Conservation (phyloP, 2,329 filamentous ascomycete species). For the Monosporascus sp. region DNA sequence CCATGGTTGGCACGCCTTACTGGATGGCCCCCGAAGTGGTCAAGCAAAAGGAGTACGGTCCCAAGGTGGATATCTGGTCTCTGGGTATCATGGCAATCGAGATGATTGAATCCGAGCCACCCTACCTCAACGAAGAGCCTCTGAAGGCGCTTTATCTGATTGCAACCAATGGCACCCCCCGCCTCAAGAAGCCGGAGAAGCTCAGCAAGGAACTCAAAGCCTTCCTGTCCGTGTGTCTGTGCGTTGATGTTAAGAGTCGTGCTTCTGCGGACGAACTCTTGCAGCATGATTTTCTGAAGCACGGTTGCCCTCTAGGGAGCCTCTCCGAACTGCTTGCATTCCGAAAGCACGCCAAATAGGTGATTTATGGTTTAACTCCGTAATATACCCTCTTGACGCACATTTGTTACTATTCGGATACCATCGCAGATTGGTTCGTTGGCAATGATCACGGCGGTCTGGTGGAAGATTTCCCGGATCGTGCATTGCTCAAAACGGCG, state of each 20-base stretch:
- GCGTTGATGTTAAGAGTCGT: slow-evolving; percentile 91
- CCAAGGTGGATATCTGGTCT: slow-evolving; percentile 98
- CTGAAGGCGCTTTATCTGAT: slow-evolving; percentile 97
- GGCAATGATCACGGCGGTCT: background rate
- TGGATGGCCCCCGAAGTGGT: slow-evolving; percentile 99
- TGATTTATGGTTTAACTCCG: slow-evolving; percentile 5
- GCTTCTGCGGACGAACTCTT: slow-evolving; percentile 88
- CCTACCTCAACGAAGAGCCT: slow-evolving; percentile 96
- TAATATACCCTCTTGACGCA: background rate
- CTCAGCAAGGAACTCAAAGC: slow-evolving; percentile 96
- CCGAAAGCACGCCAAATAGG: slow-evolving; percentile 66
- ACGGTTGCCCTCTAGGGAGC: slow-evolving; percentile 78
- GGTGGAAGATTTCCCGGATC: background rate
- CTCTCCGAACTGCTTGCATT: slow-evolving; percentile 85
- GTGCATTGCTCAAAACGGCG: background rate
- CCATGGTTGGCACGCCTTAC: slow-evolving; percentile 98
- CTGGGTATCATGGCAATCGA: slow-evolving; percentile 99
- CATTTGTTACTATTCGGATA: background rate
- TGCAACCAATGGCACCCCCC: slow-evolving; percentile 93
- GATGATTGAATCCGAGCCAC: slow-evolving; percentile 98
- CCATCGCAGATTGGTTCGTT: background rate
- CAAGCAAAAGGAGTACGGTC: slow-evolving; percentile 98
- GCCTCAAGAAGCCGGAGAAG: slow-evolving; percentile 97
- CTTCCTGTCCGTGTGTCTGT: slow-evolving; percentile 93
- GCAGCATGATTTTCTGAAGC: slow-evolving; percentile 89